Base-by-base conservation (phyloP, 768 basidiomycete genomes). In the Pholiota molesta region DNA sequence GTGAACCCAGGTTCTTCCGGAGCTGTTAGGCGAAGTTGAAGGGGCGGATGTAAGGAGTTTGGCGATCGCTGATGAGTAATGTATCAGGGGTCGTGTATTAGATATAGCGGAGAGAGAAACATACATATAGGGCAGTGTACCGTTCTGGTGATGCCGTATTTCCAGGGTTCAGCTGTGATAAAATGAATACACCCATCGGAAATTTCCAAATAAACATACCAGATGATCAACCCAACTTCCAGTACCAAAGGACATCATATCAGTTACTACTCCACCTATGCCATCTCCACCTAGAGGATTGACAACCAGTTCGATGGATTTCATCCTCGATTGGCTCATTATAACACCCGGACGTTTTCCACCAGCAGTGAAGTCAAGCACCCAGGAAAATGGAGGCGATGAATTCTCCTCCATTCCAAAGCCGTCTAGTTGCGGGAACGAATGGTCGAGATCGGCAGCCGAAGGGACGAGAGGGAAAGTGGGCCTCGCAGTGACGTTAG, bases 1-100 rank as follows among this genome's bases (percentile, higher is more conserved):
- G 86, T 63, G 65, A 92, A 92, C 0, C 92, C 92, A 1, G 91
- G 87, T 68, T 94, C 92, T 52, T 87, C 84, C 1, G 92, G 90
- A 4, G 86, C 74, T 16, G 82, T 81, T 40, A 94, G 77, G 16
- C 88, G 85, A 45, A 94, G 75, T 54, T 83, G 82, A 31, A 94
- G 75, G 1, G 89, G 88, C 0, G 92, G 92, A 71, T 94, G 90
- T 13, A 76, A 68, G n/a, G 75, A 75, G 11, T 83, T 84, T 1
- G 90, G 89, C 11, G 90, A 92, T 44, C 71, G 79, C 92, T 94
- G 17, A 57, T 37, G 26, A 16, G 10, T 6, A 26, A 26, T 58
- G 10, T 26, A 29, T 66, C 19, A 65, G 44, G 19, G 16, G 23
- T 26, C 2, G 28, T 33, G 21, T 6, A 1, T 11, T 11, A 17